Percentiles rank a stretch among this genome's conserved stretches.
Conservation (phyloP, 106 monocot species). For the Acorus calamus region DNA sequence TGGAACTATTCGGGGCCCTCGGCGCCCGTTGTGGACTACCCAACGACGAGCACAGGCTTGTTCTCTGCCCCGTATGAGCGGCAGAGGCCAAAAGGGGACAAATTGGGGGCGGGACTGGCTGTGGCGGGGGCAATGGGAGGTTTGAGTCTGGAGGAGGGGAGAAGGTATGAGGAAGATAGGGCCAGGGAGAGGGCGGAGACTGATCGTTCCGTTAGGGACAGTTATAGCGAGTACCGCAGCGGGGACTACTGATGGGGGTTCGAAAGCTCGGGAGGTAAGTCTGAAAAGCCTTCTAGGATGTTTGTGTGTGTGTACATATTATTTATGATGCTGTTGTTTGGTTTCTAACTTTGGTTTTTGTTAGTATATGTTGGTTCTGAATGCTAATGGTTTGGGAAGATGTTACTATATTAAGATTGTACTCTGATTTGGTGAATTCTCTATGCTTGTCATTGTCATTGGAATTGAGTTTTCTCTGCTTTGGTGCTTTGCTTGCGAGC, state of each 20-base stretch:
- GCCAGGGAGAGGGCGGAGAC: conserved; percentile 38
- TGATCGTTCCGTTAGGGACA: conserved; percentile 26
- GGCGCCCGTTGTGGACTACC: conserved; percentile 5
- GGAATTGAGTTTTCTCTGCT: too few relatives aligned
- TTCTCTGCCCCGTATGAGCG: conserved; percentile 16
- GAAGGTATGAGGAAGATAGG: conserved; percentile 69
- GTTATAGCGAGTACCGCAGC: conserved; percentile 34
- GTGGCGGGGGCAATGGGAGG: conserved; percentile 66
- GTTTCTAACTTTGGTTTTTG: too few relatives aligned
- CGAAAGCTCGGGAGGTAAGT: neutral
- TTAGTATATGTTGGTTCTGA: too few relatives aligned
- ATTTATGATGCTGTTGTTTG: too few relatives aligned
- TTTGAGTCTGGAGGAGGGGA: conserved; percentile 59
- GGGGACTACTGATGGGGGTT: conserved; percentile 24
- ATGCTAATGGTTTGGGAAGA: too few relatives aligned
- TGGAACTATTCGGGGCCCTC: conserved; percentile 43
- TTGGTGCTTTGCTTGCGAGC: too few relatives aligned
- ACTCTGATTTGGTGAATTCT: too few relatives aligned
- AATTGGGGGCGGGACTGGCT: conserved; percentile 47
- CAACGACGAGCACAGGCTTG: conserved; percentile 10
- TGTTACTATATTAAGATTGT: too few relatives aligned
- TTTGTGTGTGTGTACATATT: too few relatives aligned
- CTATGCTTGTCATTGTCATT: too few relatives aligned
- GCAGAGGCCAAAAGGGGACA: conserved; percentile 26
- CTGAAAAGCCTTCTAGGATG: too few relatives aligned